phyloP scores from a whole-genome alignment of 192 early-diverging fungal species.

The Thamnidium elegans region DNA sequence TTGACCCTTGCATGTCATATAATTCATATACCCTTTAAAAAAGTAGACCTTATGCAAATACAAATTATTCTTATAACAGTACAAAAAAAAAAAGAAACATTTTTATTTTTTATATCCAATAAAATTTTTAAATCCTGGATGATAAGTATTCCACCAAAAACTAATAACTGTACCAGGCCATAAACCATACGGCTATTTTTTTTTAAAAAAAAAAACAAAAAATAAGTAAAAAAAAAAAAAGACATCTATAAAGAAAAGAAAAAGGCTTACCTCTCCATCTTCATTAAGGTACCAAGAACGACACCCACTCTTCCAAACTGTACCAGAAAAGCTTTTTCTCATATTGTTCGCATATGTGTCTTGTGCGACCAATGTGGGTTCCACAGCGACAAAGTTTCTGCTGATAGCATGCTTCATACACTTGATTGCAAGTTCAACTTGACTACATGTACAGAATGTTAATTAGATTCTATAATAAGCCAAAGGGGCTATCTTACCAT shows the following conservation, averaged over 20 bases:
- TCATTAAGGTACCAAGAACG: constrained; percentile 51
- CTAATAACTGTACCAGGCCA: constrained; percentile 5
- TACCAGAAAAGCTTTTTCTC: constrained; percentile 19
- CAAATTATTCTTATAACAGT: too few species aligned
- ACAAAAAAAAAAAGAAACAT: too few species aligned
- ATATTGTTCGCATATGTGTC: constrained; percentile 33
- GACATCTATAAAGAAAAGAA: background rate
- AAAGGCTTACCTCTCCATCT: background rate
- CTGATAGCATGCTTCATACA: constrained; percentile 40
- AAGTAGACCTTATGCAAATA: too few species aligned
- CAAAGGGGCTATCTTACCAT: constrained; percentile 14
- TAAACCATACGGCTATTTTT: constrained; percentile 6
- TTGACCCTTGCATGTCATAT: too few species aligned
- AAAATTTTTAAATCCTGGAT: background rate
- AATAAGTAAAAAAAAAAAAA: background rate
- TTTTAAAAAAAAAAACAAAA: background rate
- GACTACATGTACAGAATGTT: constrained; percentile 43
- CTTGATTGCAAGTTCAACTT: constrained; percentile 45
- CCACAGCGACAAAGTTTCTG: constrained; percentile 39
- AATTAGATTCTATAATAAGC: constrained; percentile 30
- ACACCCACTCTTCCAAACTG: constrained; percentile 51
- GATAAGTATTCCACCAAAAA: constrained; percentile 7
- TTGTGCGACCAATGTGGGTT: constrained; percentile 34
- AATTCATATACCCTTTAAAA: too few species aligned
- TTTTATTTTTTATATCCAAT: background rate